Percentiles rank a stretch among this genome's conserved stretches.
Conservation (phyloP, 352 stramenopile species). For the Pythium diclinum region DNA sequence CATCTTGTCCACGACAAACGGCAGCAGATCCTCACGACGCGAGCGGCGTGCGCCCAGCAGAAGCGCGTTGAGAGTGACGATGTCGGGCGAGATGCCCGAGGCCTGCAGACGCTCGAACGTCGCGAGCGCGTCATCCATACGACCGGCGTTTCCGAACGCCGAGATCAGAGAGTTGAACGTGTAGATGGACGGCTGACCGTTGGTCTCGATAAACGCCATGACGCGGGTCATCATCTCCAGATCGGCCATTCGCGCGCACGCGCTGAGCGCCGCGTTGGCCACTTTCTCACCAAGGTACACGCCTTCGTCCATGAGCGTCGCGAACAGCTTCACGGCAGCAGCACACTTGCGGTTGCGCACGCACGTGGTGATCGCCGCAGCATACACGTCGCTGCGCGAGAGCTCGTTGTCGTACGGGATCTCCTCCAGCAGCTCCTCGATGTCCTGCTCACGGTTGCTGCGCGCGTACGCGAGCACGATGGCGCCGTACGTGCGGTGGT, state of each 20-base stretch:
- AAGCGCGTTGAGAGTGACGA: slow-evolving; percentile 73
- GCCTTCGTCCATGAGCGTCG: slow-evolving; percentile 60
- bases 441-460: slow-evolving; percentile 66
- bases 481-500: slow-evolving; percentile 74
- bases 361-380: slow-evolving; percentile 74
- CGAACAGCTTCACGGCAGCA: slow-evolving; percentile 57
- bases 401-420: slow-evolving; percentile 55
- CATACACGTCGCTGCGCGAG: slow-evolving; percentile 65
- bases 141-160: slow-evolving; percentile 62
- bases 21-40: slow-evolving; percentile 46
- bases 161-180: slow-evolving; percentile 85
- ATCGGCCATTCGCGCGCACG: slow-evolving; percentile 61
- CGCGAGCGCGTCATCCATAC: slow-evolving; percentile 59
- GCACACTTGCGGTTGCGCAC: slow-evolving; percentile 65
- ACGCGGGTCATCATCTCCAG: slow-evolving; percentile 56
- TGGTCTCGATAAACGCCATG: slow-evolving; percentile 54
- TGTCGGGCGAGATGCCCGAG: slow-evolving; percentile 37
- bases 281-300: slow-evolving; percentile 71
- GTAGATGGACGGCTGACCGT: slow-evolving; percentile 62
- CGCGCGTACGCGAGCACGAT: slow-evolving; percentile 65
- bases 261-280: slow-evolving; percentile 65
- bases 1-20: slow-evolving; percentile 55
- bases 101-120: slow-evolving; percentile 48
- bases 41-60: slow-evolving; percentile 56
- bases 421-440: slow-evolving; percentile 53